These are phyloP conservation scores for Centella asiatica DNA, from an alignment of 129 eudicot genomes.

Conservation along the genomic window DNA sequence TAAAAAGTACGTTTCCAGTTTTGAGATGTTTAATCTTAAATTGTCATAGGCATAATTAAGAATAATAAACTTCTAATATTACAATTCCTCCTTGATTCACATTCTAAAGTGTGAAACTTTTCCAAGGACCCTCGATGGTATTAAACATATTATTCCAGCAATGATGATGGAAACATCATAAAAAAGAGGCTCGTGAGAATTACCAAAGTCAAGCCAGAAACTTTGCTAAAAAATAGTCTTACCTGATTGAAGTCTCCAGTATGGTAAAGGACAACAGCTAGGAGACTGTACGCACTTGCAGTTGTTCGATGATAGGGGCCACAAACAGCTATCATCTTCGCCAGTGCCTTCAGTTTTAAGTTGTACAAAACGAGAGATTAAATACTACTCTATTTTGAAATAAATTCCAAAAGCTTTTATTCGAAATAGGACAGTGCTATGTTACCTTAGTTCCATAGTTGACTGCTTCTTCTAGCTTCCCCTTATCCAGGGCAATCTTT, in stretches of 20 bases:
- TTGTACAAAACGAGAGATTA: constrained; percentile 13
- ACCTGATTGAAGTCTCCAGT: constrained; percentile 99
- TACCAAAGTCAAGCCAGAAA: background rate
- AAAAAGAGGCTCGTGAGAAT: background rate
- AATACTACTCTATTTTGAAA: background rate
- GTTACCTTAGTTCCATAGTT: constrained; percentile 86
- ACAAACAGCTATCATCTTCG: constrained; percentile 95
- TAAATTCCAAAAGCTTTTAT: background rate
- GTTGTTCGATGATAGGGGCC: constrained; percentile 98
- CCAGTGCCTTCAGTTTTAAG: constrained; percentile 63
- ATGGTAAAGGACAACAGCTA: constrained; percentile 97
- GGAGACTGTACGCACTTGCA: constrained; percentile 95
- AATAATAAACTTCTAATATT: too few species aligned
- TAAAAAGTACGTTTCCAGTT: too few species aligned
- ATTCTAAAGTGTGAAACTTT: too few species aligned
- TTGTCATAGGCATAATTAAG: background rate
- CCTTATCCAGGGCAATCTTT: constrained; percentile 92
- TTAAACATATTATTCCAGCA: background rate
- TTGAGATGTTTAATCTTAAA: background rate
- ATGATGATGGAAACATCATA: background rate
- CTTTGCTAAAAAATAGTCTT: background rate
- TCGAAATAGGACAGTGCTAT: background rate
- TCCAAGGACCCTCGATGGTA: background rate
- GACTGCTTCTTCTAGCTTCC: constrained; percentile 96
- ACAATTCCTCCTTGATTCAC: too few species aligned